Percentiles rank a stretch among this genome's conserved stretches.
These are phyloP conservation scores for Sonneratia caseolaris DNA, from an alignment of 345 rosid genomes.

Conservation along the genomic window DNA sequence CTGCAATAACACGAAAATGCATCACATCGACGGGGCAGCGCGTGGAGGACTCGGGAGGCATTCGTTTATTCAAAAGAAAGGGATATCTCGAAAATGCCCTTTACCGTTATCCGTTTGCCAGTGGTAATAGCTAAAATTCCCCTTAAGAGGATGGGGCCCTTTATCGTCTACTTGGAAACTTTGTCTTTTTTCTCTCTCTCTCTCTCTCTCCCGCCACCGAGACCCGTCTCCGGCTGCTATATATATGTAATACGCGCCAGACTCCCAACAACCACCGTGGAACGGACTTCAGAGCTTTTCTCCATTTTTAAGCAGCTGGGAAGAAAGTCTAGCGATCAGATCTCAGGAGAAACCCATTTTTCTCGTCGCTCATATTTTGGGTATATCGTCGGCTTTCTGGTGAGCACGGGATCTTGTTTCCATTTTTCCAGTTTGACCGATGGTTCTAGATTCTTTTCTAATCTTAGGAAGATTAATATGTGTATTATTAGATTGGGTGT, in stretches of 20 bases:
- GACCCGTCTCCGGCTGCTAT: neutral
- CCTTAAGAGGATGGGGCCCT: neutral
- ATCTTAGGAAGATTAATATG: neutral
- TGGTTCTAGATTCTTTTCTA: neutral
- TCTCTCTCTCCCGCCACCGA: slow-evolving; percentile 2
- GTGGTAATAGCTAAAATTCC: neutral
- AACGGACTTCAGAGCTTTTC: neutral
- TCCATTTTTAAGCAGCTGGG: neutral
- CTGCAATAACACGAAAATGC: neutral
- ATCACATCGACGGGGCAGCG: neutral
- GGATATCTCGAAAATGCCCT: slow-evolving; percentile 14
- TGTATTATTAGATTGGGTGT: neutral
- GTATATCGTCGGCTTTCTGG: neutral
- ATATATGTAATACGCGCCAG: neutral
- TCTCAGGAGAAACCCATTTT: neutral
- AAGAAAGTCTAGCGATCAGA: neutral
- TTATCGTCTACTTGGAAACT: slow-evolving; percentile 5
- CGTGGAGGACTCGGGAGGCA: neutral
- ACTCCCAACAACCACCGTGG: neutral
- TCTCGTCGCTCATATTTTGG: neutral
- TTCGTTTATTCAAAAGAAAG: neutral
- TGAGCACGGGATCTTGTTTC: neutral
- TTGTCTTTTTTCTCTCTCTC: neutral
- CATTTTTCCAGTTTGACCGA: neutral
- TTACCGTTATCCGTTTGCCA: slow-evolving; percentile 9